Evolutionary conservation across 495 filamentous ascomycete genomes (phyloP).

Genomic region (Bacidia gigantensis): DNA sequence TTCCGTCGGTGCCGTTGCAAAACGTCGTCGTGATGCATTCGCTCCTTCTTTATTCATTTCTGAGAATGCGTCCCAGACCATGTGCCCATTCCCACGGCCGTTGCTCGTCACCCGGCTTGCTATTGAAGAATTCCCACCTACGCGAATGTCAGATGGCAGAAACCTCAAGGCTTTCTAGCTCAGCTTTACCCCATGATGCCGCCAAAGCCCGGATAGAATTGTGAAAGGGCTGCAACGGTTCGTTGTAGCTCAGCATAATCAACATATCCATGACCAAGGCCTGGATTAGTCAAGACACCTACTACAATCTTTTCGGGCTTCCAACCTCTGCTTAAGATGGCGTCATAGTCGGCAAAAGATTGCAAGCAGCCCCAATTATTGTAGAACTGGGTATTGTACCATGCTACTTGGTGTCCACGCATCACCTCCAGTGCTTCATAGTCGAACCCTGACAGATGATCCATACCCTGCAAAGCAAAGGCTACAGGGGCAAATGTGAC

Average conservation of each 20-base stretch:
- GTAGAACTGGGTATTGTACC: slow-evolving; percentile 83
- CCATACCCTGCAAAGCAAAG: slow-evolving; percentile 43
- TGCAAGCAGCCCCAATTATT: slow-evolving; percentile 60
- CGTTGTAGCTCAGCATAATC: slow-evolving; percentile 31
- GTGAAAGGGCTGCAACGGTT: slow-evolving; percentile 31
- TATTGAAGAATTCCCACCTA: no score
- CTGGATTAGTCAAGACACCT: slow-evolving; percentile 57
- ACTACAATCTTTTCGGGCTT: slow-evolving; percentile 51
- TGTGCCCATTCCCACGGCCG: slow-evolving; percentile 63
- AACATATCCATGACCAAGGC: slow-evolving; percentile 50
- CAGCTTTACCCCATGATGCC: slow-evolving; percentile 78
- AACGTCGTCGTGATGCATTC: background rate
- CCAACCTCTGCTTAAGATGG: slow-evolving; percentile 51
- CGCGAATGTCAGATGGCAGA: no score
- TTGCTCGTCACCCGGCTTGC: slow-evolving; percentile 35
- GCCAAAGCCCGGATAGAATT: slow-evolving; percentile 50
- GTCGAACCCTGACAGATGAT: slow-evolving; percentile 61
- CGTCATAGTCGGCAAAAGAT: slow-evolving; percentile 45
- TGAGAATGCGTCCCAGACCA: slow-evolving; percentile 28
- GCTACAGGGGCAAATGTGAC: slow-evolving; percentile 74
- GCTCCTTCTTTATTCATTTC: background rate
- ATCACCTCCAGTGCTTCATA: slow-evolving; percentile 52
- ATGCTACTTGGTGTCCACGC: slow-evolving; percentile 51
- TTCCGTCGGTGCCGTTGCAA: no score
- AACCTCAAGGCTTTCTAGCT: no score